Evolutionary conservation across 257 asterid species (phyloP), one percentile per base, ranked within the genome.

Genomic region (Solanum dulcamara): DNA sequence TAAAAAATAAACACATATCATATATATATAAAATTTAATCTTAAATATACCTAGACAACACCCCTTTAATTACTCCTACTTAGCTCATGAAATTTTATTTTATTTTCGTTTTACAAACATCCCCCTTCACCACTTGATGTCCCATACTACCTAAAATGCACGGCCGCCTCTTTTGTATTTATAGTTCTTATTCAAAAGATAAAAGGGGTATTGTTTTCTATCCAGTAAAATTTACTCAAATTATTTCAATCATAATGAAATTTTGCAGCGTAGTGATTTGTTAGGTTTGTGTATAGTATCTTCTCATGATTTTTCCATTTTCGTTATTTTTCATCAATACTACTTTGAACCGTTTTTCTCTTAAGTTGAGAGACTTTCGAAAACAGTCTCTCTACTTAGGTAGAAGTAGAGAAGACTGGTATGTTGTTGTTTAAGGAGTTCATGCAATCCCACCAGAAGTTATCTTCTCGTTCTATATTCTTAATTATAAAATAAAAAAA

Each of bases 401-500:
- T 48, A 48, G 20, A 48, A 13, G 13, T 48, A 48, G n/a, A n/a
- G n/a, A n/a, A n/a, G n/a, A n/a, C n/a, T n/a, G 8, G 8, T 5
- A 2, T 48, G 22, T 50, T 15, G 22, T 50, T 50, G 62, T 53
- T 53, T n/a, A 53, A 53, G 62, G 60, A 20, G 24, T 53, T 53
- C 62, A 53, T 53, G 24, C 18, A 20, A 20, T 55, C 62, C 26
- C 5, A 55, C 2, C 26, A 20, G 7, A 55, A 55, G 62, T 55
- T 11, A 2, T 55, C 28, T 8, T 8, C 62, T 20, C 62, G 20
- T 20, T 55, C 13, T 3, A 20, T 55, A 18, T 53, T 55, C 62
- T 55, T 2, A n/a, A n/a, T n/a, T n/a, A n/a, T n/a, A n/a, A n/a
- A n/a, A 3, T 7, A 0, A 20, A 20, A 7, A 55, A 7, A 2